Conservation (phyloP, 164 flowering plant species). For the Magnolia sinica region DNA sequence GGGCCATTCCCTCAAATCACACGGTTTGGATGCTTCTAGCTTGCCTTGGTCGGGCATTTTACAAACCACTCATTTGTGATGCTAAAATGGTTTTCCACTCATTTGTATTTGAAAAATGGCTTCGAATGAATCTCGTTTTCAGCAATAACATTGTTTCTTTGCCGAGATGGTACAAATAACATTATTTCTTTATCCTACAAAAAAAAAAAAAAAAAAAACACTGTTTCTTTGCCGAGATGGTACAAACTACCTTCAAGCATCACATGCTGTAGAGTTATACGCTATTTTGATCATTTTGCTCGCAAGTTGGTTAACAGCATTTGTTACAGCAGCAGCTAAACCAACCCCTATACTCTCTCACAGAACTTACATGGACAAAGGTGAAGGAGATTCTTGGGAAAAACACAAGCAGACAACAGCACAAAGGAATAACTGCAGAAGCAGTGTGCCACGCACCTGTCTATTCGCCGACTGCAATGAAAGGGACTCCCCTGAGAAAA, state of each 20-base stretch:
- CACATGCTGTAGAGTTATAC: not conserved
- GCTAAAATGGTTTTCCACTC: too few species aligned
- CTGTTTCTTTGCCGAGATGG: not conserved
- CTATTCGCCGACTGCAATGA: constrained; percentile 17
- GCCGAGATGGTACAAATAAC: not conserved
- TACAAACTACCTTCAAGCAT: too few species aligned
- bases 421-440: not conserved
- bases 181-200: too few species aligned
- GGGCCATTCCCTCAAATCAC: too few species aligned
- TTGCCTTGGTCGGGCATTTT: too few species aligned
- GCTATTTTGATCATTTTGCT: not conserved
- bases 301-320: not conserved
- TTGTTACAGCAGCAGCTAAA: not conserved
- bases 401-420: not conserved
- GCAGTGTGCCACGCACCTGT: not conserved
- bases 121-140: too few species aligned
- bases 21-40: too few species aligned
- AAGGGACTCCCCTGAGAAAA: constrained; percentile 24
- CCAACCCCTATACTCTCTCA: not conserved
- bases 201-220: not conserved
- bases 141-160: not conserved
- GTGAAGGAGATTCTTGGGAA: not conserved
- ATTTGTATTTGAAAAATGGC: too few species aligned
- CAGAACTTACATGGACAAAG: not conserved
- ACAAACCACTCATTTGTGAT: too few species aligned